Base-by-base conservation (phyloP, 495 filamentous ascomycete species). In the Daldinia loculata region DNA sequence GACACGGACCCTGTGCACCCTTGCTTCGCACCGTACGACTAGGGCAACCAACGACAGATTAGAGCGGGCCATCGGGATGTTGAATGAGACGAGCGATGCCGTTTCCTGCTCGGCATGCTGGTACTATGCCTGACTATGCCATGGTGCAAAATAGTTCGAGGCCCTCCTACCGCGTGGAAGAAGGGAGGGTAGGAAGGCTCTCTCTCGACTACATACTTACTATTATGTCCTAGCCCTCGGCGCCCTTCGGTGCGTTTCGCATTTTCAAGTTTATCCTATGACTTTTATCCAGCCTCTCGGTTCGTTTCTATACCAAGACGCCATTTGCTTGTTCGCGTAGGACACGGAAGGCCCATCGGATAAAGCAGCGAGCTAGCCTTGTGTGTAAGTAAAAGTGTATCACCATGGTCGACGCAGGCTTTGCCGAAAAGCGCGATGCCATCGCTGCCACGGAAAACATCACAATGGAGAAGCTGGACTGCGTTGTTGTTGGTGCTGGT, bases 401-500 rank as follows among this genome's bases (percentile, higher is more conserved):
- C 57, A 61, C 61, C 51, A 73, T 73, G 70, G 65, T 65, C 34
- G 19, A 63, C 61, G 12, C 48, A 24, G 62, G 56, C 4, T 29
- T 22, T 6, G n/a, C 61, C 24, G 70, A 73, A 39, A 73, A 73
- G 34, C 50, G 27, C 63, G 65, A 72, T 19, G 38, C 15, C 36
- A 58, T 61, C 43, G 50, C 51, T 9, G 59, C 43, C 38, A 17
- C 57, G 26, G 56, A 65, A 19, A 65, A 59, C 12, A 67, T 67
- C 55, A 74, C 71, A 34, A 84, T 84, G 81, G 81, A 84, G 55
- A 71, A 77, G 24, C 38, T 82, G 6, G 81, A 84, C 62, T 76
- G 81, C 50, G 81, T 80, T 39, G 80, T 84, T 29, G 75, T 84
- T 39, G 83, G 83, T 34, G 80, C 83, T 61, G 82, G 82, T 81